Evolutionary conservation across 768 basidiomycete genomes (phyloP).

Genomic region (Phylloporus sp.): DNA sequence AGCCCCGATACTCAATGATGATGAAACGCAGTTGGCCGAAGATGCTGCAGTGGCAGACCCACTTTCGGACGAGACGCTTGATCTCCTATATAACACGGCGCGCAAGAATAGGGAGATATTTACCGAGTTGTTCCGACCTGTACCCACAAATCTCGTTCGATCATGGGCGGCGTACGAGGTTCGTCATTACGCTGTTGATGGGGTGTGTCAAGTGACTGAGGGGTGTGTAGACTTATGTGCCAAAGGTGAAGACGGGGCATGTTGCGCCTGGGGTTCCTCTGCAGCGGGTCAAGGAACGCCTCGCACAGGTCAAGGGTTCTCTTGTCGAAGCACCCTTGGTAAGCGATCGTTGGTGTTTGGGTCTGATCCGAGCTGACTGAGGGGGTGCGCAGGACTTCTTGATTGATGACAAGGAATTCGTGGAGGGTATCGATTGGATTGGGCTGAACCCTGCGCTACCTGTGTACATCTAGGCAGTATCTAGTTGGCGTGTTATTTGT

Average conservation of each 20-base stretch:
- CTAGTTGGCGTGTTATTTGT: slow-evolving; percentile 1
- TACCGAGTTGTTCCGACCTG: slow-evolving; percentile 81
- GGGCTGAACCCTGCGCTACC: slow-evolving; percentile 75
- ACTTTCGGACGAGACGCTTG: slow-evolving; percentile 53
- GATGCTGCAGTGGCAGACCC: slow-evolving; percentile 78
- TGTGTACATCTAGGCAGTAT: slow-evolving; percentile 60
- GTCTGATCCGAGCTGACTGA: slow-evolving; percentile 4
- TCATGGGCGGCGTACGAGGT: slow-evolving; percentile 79
- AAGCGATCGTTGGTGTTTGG: slow-evolving; percentile 17
- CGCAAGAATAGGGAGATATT: slow-evolving; percentile 80
- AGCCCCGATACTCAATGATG: slow-evolving; percentile 65
- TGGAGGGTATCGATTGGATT: slow-evolving; percentile 67
- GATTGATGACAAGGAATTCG: slow-evolving; percentile 72
- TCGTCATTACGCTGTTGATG: slow-evolving; percentile 23
- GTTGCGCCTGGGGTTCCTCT: slow-evolving; percentile 68
- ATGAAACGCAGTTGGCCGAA: slow-evolving; percentile 55
- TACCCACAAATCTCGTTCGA: slow-evolving; percentile 79
- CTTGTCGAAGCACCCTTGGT: slow-evolving; percentile 78
- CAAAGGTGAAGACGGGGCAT: slow-evolving; percentile 78
- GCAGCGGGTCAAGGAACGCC: slow-evolving; percentile 68
- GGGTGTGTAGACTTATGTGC: slow-evolving; percentile 58
- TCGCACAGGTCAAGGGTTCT: slow-evolving; percentile 64
- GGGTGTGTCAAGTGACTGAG: slow-evolving; percentile 4
- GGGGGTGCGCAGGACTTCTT: slow-evolving; percentile 66
- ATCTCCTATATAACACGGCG: slow-evolving; percentile 69